Conservation (phyloP, 495 filamentous ascomycete species). For the Penicillium egyptiacum region DNA sequence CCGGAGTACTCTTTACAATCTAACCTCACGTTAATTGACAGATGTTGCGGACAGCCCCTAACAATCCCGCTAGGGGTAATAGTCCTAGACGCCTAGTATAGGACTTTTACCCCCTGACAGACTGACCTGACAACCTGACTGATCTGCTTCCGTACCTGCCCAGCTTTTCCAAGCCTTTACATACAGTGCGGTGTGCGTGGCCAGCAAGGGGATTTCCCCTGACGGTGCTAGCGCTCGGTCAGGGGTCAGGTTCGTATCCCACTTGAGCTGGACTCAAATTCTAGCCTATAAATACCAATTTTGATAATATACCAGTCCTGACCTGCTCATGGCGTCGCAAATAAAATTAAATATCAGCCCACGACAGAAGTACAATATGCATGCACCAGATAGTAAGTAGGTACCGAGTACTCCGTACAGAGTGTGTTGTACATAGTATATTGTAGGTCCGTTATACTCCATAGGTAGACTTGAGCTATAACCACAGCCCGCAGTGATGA, state of each 20-base stretch:
- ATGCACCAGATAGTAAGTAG: not conserved
- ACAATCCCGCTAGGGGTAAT: too few relatives aligned
- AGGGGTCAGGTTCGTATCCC: not conserved
- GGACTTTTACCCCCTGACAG: not conserved
- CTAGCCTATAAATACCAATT: not conserved
- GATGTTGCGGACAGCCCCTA: too few relatives aligned
- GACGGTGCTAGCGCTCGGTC: not conserved
- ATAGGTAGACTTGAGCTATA: not conserved
- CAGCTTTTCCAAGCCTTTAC: conserved; percentile 6
- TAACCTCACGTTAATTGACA: too few relatives aligned
- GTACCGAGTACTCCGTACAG: not conserved
- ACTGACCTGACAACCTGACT: not conserved
- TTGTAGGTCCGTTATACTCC: not conserved
- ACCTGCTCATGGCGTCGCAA: not conserved
- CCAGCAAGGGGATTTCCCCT: conserved; percentile 11
- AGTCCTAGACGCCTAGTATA: not conserved
- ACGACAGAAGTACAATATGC: not conserved
- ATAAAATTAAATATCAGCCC: conserved; percentile 6
- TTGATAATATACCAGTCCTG: not conserved
- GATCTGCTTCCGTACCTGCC: not conserved
- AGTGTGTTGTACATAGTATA: too few relatives aligned
- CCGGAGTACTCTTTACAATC: too few relatives aligned
- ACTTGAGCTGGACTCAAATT: not conserved
- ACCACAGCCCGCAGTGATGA: conserved; percentile 14
- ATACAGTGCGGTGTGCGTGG: not conserved